Evolutionary conservation across 2,329 filamentous ascomycete species (phyloP), one percentile per base, ranked within the genome.

Genomic region (Microdochium paspali): DNA sequence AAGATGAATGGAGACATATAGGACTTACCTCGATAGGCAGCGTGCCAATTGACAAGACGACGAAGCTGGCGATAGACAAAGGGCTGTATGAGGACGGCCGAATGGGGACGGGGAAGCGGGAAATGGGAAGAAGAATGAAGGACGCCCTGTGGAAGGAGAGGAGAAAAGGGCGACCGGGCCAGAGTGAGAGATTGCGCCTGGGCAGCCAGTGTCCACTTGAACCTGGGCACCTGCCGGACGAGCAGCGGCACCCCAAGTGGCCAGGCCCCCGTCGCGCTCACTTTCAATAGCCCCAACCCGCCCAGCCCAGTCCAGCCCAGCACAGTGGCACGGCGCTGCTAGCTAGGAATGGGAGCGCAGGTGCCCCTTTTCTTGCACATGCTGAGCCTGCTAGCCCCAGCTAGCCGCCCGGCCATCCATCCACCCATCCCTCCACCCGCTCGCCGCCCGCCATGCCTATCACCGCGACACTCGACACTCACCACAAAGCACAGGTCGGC

Each of bases 101-200:
- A 40, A 40, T 40, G 35, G 18, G 35, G 35, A 40, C 35, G 18
- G 35, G 18, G 35, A 40, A 40, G 18, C 35, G 35, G 31, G 35
- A 40, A 40, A 40, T 40, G 35, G 35, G 18, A 40, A 40, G 35
- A 40, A 40, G 35, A 40, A 40, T 21, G 35, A n/a, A 40, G 35
- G 35, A 40, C 35, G 35, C 35, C 20, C 35, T 5, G 35, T 20
- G 23, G 35, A 40, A 7, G 35, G 18, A 4, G 35, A 18, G 35
- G 35, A 40, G 35, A 40, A 40, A 40, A 40, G 35, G 35, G 35
- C 23, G 35, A 20, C 35, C 35, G 35, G 35, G 35, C 18, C 35
- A 20, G 35, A 40, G 35, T 20, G 35, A 40, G 35, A 40, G 35
- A 40, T 40, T 40, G 35, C 35, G 15, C 31, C 5, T 15, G 6